Percentiles rank a stretch among this genome's conserved stretches.
Conservation (phyloP, 495 filamentous ascomycete genomes). For the Letharia lupina region DNA sequence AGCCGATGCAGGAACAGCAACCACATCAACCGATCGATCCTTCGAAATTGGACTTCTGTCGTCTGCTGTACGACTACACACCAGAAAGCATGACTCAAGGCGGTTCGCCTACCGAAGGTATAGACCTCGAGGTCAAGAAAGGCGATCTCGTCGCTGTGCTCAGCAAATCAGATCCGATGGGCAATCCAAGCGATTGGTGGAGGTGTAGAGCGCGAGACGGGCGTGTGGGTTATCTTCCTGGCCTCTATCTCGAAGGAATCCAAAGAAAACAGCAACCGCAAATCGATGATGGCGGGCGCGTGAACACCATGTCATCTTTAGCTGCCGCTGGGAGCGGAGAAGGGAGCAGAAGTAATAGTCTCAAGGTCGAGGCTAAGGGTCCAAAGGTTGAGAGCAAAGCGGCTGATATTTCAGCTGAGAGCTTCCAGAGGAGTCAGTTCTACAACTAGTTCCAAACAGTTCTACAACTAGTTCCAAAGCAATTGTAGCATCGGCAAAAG, state of each 20-base stretch:
- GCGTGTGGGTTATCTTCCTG: slow-evolving; percentile 81
- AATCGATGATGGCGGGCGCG: slow-evolving; percentile 23
- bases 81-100: slow-evolving; percentile 52
- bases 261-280: slow-evolving; percentile 56
- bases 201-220: slow-evolving; percentile 88
- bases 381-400: slow-evolving; percentile 28
- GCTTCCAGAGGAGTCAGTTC: slow-evolving; percentile 86
- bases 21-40: slow-evolving; percentile 55
- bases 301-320: slow-evolving; percentile 29
- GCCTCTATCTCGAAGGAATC: slow-evolving; percentile 79
- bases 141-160: slow-evolving; percentile 93
- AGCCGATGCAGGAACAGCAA: slow-evolving; percentile 31
- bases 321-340: slow-evolving; percentile 31
- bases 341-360: slow-evolving; percentile 40
- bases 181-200: slow-evolving; percentile 95
- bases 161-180: slow-evolving; percentile 84
- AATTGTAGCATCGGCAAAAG: neutral
- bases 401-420: slow-evolving; percentile 64
- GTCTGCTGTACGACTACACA: slow-evolving; percentile 86
- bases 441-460: slow-evolving; percentile 56
- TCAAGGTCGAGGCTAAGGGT: slow-evolving; percentile 45
- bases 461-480: slow-evolving; percentile 51
- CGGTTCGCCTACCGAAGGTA: slow-evolving; percentile 42
- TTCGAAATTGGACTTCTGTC: slow-evolving; percentile 86
- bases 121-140: slow-evolving; percentile 88